Percentiles rank a stretch among this genome's conserved stretches.
Conservation (phyloP, 1,284 basidiomycete species). For the Sanghuangporus sanghuang region DNA sequence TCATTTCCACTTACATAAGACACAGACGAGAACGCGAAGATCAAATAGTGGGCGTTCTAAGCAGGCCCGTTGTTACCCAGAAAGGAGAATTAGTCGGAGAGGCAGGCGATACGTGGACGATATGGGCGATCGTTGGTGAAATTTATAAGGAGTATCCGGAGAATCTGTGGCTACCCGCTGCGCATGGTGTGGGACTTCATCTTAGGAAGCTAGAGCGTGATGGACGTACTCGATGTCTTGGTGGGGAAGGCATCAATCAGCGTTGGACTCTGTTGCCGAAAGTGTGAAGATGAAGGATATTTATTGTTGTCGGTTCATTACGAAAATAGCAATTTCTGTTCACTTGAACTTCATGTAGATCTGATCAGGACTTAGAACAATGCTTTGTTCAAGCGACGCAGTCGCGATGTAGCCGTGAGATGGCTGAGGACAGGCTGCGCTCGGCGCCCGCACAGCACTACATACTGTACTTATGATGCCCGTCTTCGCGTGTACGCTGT, state of each 20-base stretch:
- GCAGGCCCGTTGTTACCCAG: constrained; percentile 25
- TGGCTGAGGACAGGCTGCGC: background rate
- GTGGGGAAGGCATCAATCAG: constrained; percentile 16
- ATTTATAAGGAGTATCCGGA: constrained; percentile 72
- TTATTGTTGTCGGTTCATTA: too few relatives aligned
- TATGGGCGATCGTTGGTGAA: constrained; percentile 56
- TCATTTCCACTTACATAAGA: constrained; percentile 70
- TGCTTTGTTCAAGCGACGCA: background rate
- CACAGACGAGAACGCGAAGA: constrained; percentile 82
- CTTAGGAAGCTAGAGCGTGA: constrained; percentile 71
- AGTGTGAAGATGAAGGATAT: background rate
- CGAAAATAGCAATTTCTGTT: background rate
- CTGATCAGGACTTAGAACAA: background rate
- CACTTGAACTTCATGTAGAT: background rate
- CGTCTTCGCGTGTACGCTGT: background rate
- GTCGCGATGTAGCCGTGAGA: background rate
- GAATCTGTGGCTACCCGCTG: constrained; percentile 70
- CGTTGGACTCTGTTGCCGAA: constrained; percentile 11
- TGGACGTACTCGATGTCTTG: constrained; percentile 39
- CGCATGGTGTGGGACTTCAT: constrained; percentile 66
- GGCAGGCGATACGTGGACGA: constrained; percentile 42
- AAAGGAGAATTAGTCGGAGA: background rate
- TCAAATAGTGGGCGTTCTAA: constrained; percentile 67
- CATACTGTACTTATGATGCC: background rate
- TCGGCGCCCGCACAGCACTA: background rate